Base-by-base conservation (phyloP, 768 basidiomycete genomes). In the Tulasnella calospora region DNA sequence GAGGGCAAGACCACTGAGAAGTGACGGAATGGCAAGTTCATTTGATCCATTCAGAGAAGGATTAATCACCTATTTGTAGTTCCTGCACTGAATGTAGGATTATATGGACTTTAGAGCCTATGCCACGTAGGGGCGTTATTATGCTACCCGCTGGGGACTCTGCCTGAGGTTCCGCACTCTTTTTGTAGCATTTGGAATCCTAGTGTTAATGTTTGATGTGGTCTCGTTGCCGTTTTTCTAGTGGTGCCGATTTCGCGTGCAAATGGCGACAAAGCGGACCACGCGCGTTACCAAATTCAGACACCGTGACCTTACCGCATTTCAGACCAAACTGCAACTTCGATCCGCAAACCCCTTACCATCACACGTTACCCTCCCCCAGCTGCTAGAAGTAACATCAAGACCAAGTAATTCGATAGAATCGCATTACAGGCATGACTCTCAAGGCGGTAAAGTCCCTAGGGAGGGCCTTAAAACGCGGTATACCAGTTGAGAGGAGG, bases 401-500 rank as follows among this genome's bases (percentile, higher is more conserved):
- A 30, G 3, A 12, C 57, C 17, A 13, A 10, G 23, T n/a, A 30
- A 61, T 13, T 21, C 27, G 57, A 19, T 10, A 61, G 17, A 61
- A 9, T 27, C 23, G 23, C 8, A 61, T 21, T 21, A 19, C 17
- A 21, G 23, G n/a, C 57, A 61, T 61, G 57, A 21, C 57, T 61
- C 23, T 61, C 57, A n/a, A n/a, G 57, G 57, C 57, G 4, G 57
- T 61, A 10, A 61, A 61, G 57, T 19, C 57, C 57, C 23, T 61
- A 61, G 21, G 51, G 6, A 55, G 15, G 51, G 51, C 51, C 4
- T n/a, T 55, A 13, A 55, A 55, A 13, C 51, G n/a, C 13, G 51
- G 51, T 19, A 55, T 76, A 3, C 74, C 67, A 8, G 44, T 80
- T 19, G 61, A 80, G 36, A 30, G 35, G 13, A 80, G 51, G 33